Conservation (phyloP, 2,329 filamentous ascomycete genomes). For the Cladosporium sp. region DNA sequence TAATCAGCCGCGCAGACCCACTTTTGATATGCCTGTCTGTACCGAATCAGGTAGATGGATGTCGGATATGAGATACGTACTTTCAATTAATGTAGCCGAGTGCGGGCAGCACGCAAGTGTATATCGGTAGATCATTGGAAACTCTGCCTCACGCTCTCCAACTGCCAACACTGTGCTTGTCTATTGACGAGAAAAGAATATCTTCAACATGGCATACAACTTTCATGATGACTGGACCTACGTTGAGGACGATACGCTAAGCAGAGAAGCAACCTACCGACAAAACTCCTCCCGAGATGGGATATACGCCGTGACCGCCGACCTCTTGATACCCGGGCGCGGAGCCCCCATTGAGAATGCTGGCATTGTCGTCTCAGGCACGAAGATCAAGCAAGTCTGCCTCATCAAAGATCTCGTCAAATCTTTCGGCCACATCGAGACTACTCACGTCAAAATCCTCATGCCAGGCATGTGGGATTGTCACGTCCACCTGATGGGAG, state of each 20-base stretch:
- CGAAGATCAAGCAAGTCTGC: slow-evolving; percentile 46
- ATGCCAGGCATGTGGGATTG: slow-evolving; percentile 58
- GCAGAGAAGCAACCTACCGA: background rate
- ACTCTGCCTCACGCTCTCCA: background rate
- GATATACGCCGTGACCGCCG: slow-evolving; percentile 24
- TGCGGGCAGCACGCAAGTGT: too few relatives aligned
- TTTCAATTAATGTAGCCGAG: background rate
- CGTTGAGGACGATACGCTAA: background rate
- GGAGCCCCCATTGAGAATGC: slow-evolving; percentile 45
- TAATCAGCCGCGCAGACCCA: background rate
- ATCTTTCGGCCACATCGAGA: slow-evolving; percentile 26
- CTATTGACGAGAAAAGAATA: background rate
- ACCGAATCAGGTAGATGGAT: background rate
- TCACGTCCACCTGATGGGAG: slow-evolving; percentile 52
- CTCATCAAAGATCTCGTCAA: slow-evolving; percentile 21
- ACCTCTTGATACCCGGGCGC: slow-evolving; percentile 51
- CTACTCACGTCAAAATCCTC: slow-evolving; percentile 44
- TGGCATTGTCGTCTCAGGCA: slow-evolving; percentile 42
- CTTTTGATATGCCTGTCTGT: background rate
- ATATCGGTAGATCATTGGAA: background rate
- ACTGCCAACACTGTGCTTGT: background rate
- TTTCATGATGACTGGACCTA: slow-evolving; percentile 4
- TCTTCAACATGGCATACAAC: background rate
- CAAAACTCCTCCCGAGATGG: background rate
- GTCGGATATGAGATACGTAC: slow-evolving; percentile 5